Percentiles rank a stretch among this genome's conserved stretches.
Evolutionary conservation across 2,329 filamentous ascomycete species (phyloP).

Genomic region (Arthroderma uncinatum): DNA sequence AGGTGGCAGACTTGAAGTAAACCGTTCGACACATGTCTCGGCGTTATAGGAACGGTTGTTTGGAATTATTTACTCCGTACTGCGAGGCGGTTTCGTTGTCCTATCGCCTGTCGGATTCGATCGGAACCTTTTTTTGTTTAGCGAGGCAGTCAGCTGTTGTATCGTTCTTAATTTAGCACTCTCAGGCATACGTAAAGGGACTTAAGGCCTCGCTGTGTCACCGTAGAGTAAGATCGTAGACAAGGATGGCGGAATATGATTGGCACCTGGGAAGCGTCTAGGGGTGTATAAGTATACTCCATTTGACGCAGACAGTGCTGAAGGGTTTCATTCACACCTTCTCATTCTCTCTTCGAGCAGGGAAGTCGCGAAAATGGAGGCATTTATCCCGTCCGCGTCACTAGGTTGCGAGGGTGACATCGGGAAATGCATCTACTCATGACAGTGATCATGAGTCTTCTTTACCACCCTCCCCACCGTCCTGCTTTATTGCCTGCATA

Average conservation of each 20-base stretch:
- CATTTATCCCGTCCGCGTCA: background rate
- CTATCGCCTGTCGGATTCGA: background rate
- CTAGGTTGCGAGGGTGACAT: background rate
- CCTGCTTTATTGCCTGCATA: constrained; percentile 65
- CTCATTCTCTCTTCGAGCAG: background rate
- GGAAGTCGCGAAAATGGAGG: background rate
- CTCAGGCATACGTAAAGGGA: background rate
- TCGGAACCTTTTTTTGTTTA: background rate
- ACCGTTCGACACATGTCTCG: constrained; percentile 38
- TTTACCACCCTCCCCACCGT: constrained; percentile 25
- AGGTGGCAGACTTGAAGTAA: constrained; percentile 36
- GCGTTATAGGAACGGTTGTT: background rate
- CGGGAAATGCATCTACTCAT: background rate
- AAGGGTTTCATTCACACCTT: background rate
- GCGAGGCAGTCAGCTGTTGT: background rate
- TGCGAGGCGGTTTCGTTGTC: background rate
- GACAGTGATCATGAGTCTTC: background rate
- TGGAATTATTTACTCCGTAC: background rate
- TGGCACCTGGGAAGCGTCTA: background rate
- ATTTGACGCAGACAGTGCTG: background rate
- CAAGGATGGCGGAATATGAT: background rate
- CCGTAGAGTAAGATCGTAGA: background rate
- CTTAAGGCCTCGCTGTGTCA: background rate
- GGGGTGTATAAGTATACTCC: background rate
- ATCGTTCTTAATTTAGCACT: background rate